phyloP scores from a whole-genome alignment of 1,139 yeast genomes.

The Zygoascus sp. region DNA sequence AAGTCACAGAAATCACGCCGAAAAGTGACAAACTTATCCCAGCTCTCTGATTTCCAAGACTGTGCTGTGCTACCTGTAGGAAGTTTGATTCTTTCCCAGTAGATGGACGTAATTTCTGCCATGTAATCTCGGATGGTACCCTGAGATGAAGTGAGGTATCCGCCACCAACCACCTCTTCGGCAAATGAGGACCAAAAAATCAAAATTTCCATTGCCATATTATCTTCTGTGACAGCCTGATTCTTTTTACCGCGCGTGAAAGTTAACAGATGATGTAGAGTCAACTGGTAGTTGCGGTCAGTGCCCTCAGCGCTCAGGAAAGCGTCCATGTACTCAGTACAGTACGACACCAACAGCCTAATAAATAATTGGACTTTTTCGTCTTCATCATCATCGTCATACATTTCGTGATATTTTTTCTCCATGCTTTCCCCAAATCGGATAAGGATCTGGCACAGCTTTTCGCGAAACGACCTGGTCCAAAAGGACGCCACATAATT shows the following conservation, averaged over 20 bases:
- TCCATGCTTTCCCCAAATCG: conserved; percentile 14
- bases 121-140: conserved; percentile 35
- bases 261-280: conserved; percentile 40
- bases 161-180: conserved; percentile 57
- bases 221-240: conserved; percentile 60
- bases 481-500: conserved; percentile 17
- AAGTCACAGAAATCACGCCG: conserved; percentile 73
- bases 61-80: conserved; percentile 29
- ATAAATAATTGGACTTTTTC: conserved; percentile 13
- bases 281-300: conserved; percentile 11
- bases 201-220: conserved; percentile 59
- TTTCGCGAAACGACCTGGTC: conserved; percentile 17
- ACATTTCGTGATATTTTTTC: neutral
- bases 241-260: conserved; percentile 51
- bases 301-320: conserved; percentile 15
- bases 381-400: conserved; percentile 6
- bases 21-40: conserved; percentile 59
- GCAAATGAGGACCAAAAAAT: conserved; percentile 79
- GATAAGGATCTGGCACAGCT: conserved; percentile 15
- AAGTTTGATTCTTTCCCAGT: conserved; percentile 59
- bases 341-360: conserved; percentile 16
- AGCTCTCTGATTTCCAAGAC: conserved; percentile 30
- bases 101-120: conserved; percentile 46
- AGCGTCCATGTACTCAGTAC: conserved; percentile 16
- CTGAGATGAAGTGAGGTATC: conserved; percentile 33